A percentile compares a stretch with the other conserved stretches of the same genome.
Evolutionary conservation across 2,329 filamentous ascomycete species (phyloP).

Genomic region (Colletotrichum salicis): DNA sequence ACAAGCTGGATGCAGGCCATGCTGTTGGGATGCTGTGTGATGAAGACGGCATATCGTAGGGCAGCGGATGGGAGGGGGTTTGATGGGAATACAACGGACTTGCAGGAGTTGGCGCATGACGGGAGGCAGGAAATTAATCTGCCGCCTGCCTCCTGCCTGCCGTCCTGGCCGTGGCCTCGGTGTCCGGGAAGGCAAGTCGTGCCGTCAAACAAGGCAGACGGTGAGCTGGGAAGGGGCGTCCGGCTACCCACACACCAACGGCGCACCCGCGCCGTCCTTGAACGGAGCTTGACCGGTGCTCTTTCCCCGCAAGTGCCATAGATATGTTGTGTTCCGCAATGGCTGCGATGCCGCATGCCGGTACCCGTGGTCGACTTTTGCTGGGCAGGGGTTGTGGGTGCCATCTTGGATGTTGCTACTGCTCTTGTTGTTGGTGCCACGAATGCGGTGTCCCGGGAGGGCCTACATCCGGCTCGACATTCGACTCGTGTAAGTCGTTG

Average conservation of each 20-base stretch:
- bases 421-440: neutral
- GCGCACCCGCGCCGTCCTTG: neutral
- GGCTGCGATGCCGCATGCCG: neutral
- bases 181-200: neutral
- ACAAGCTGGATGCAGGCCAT: neutral
- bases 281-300: neutral
- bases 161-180: neutral
- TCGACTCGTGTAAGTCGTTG: neutral
- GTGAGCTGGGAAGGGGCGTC: neutral
- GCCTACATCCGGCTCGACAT: neutral
- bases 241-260: neutral
- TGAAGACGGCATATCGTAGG: neutral
- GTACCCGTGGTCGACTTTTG: neutral
- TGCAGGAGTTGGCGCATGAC: neutral
- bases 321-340: slow-evolving; percentile 1
- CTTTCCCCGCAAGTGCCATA: neutral
- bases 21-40: neutral
- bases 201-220: slow-evolving; percentile 1
- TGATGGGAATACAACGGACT: neutral
- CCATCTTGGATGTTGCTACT: neutral
- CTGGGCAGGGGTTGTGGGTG: neutral
- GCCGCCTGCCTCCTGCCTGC: neutral
- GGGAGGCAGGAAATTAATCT: neutral
- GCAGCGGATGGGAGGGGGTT: neutral
- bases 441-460: neutral